Evolutionary conservation across 2,329 filamentous ascomycete species (phyloP).

Genomic region (Pseudogymnoascus sp.): DNA sequence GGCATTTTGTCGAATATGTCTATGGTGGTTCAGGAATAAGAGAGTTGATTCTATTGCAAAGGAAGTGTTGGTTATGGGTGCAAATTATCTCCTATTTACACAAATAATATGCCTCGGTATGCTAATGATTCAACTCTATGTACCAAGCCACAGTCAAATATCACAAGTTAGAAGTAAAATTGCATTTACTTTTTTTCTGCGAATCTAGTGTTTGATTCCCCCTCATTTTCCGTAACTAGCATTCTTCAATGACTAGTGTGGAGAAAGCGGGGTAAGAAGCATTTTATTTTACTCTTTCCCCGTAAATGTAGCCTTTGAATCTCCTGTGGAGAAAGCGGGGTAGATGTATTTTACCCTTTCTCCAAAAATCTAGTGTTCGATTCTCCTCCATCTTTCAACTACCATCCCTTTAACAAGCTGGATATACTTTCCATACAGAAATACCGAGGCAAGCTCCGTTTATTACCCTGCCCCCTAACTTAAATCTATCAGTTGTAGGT

Average conservation of each 20-base stretch:
- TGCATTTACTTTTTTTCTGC: neutral
- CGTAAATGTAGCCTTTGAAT: neutral
- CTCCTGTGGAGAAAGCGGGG: neutral
- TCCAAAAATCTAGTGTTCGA: too few relatives aligned
- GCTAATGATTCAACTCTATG: neutral
- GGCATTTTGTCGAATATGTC: neutral
- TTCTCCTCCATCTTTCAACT: neutral
- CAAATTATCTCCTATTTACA: neutral
- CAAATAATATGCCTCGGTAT: neutral
- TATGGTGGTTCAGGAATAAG: neutral
- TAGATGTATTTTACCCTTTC: neutral
- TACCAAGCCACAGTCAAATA: neutral
- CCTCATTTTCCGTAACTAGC: neutral
- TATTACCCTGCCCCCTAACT: neutral
- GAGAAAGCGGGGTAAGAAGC: neutral
- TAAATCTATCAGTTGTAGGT: too few relatives aligned
- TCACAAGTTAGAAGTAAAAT: neutral
- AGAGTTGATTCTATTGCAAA: neutral
- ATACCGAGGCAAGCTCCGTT: neutral
- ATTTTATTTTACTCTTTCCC: neutral
- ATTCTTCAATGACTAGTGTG: neutral
- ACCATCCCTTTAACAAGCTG: neutral
- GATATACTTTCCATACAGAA: neutral
- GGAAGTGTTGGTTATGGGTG: neutral
- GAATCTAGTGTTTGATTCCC: neutral